Evolutionary conservation across 805 yeast genomes (phyloP), one percentile per base, ranked within the genome.

Genomic region (Yarrowia osloensis): DNA sequence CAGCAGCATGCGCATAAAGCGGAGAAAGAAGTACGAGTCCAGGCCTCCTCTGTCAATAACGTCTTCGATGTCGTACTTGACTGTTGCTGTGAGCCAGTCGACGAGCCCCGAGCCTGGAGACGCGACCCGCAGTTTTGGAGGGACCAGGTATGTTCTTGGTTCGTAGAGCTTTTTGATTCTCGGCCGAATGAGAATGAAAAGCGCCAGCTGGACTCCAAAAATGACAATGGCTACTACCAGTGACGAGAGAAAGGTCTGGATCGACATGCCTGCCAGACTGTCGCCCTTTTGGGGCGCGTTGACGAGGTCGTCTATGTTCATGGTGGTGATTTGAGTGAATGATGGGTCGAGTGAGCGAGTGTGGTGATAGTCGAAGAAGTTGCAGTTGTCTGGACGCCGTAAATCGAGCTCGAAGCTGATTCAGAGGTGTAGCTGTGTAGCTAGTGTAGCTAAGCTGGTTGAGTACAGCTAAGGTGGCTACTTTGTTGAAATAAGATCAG

Each of bases 21-120:
- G 75, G 2, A 90, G 71, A 70, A 90, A 88, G 72, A 88, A 87
- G 74, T 88, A 90, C 0, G 92, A 86, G 74, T 91, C 97, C 8
- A 90, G 74, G 0, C 97, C 96, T 69, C 83, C 76, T 6, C 67
- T 47, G 0, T 79, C 75, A 29, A 81, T 73, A 71, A 85, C 87
- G 31, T 78, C 77, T 9, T 79, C 78, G 5, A 84, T 77, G 1
- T 81, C 80, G 22, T 76, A 73, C 9, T 73, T 69, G 31, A 84
- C 66, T 0, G 83, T 78, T 0, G 85, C 83, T 4, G 71, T 50
- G 1, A 88, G 69, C 94, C 94, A 90, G 4, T 80, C 80, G 31
- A 87, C 79, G n/a, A 83, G 75, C 0, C 84, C 83, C 15, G 76
- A 73, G 1, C 73, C 66, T 5, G 73, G 65, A 0, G 69, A 59